A percentile compares a stretch with the other conserved stretches of the same genome.
Conservation (phyloP, 345 rosid genomes). For the Salix udensis region DNA sequence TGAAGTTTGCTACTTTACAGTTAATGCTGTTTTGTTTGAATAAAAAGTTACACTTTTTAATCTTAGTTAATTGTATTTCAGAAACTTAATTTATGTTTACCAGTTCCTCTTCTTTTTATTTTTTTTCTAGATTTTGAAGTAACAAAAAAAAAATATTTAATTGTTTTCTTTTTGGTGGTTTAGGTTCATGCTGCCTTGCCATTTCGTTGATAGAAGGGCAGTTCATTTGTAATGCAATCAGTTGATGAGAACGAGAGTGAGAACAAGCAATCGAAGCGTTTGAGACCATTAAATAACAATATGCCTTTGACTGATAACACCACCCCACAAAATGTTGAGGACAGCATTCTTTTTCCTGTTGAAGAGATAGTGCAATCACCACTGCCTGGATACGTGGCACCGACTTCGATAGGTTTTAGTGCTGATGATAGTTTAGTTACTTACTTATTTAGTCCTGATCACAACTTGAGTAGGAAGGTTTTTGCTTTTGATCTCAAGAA, state of each 20-base stretch:
- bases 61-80: neutral
- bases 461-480: constrained; percentile 62
- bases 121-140: neutral
- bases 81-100: neutral
- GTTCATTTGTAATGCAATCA: constrained; percentile 55
- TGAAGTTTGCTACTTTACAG: neutral
- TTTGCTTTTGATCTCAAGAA: constrained; percentile 59
- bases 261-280: constrained; percentile 48
- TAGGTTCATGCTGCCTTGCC: constrained; percentile 17
- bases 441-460: constrained; percentile 76
- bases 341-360: constrained; percentile 47
- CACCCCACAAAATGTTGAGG: constrained; percentile 34
- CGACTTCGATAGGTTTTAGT: constrained; percentile 73
- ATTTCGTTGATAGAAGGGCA: constrained; percentile 8
- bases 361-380: constrained; percentile 90
- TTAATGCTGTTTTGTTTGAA: neutral
- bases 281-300: constrained; percentile 31
- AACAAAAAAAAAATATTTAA: neutral
- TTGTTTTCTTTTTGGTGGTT: neutral
- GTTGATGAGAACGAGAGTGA: constrained; percentile 35
- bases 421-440: constrained; percentile 69
- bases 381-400: constrained; percentile 80
- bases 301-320: constrained; percentile 54
- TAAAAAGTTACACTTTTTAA: neutral
- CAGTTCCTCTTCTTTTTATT: neutral